A percentile compares a stretch with the other conserved stretches of the same genome.
These are phyloP conservation scores for Agroathelia rolfsii DNA, from an alignment of 1,284 basidiomycete species.

Conservation along the genomic window DNA sequence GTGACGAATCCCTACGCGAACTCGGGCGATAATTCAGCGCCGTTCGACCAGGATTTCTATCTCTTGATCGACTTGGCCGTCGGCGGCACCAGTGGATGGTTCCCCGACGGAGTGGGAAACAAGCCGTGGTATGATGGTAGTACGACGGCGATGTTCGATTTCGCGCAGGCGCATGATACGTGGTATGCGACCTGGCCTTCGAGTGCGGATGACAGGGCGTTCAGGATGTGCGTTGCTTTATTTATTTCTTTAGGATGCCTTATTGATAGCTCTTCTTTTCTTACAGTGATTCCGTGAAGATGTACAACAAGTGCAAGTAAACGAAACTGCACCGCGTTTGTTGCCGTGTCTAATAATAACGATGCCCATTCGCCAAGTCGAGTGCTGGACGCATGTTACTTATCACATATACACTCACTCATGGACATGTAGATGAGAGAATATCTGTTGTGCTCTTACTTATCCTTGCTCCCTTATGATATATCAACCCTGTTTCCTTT, in stretches of 20 bases:
- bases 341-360: no score
- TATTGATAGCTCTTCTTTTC: constrained; percentile 5
- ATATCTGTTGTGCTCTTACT: no score
- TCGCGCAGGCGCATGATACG: constrained; percentile 30
- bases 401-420: no score
- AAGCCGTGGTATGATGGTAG: constrained; percentile 73
- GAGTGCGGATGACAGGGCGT: constrained; percentile 38
- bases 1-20: constrained; percentile 34
- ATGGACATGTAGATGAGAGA: no score
- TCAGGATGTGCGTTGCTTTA: constrained; percentile 43
- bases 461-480: no score
- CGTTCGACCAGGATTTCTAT: constrained; percentile 76
- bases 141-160: constrained; percentile 41
- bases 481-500: no score
- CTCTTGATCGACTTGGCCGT: constrained; percentile 72
- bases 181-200: constrained; percentile 56
- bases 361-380: no score
- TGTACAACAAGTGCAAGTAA: no score
- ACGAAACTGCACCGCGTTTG: no score
- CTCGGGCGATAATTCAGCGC: constrained; percentile 47
- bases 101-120: constrained; percentile 58
- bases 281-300: constrained; percentile 49
- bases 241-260: neutral
- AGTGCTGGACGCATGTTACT: no score
- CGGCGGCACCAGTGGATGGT: constrained; percentile 80